phyloP scores from a whole-genome alignment of 2,329 filamentous ascomycete genomes.

The Raffaelea arxii region DNA sequence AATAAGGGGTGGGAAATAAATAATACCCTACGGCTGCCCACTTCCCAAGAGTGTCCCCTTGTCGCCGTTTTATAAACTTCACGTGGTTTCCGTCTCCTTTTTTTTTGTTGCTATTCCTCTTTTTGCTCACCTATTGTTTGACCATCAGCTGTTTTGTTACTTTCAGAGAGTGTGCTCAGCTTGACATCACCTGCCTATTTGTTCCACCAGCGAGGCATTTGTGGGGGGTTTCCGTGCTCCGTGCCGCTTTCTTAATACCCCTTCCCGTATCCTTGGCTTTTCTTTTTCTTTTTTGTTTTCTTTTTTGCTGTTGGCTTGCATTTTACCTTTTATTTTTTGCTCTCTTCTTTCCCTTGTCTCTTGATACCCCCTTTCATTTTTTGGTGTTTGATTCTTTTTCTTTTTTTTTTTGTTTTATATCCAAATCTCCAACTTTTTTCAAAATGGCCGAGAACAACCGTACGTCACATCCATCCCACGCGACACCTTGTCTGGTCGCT shows the following conservation, averaged over 20 bases:
- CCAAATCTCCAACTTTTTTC: neutral
- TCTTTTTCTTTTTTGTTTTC: neutral
- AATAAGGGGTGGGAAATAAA: slow-evolving; percentile 4
- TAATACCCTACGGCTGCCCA: neutral
- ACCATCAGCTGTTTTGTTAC: neutral
- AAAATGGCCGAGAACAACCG: neutral
- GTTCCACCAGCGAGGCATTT: neutral
- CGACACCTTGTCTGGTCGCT: too few relatives aligned
- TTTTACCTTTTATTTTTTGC: neutral
- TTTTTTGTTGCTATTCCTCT: too few relatives aligned
- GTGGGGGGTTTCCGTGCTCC: neutral
- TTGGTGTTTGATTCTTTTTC: neutral
- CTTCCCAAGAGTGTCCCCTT: neutral
- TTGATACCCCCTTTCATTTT: neutral
- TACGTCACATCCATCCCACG: too few relatives aligned
- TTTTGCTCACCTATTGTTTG: neutral
- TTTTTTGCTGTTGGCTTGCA: neutral
- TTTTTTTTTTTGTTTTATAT: slow-evolving; percentile 2
- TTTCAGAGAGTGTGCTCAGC: neutral
- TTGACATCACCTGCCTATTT: neutral
- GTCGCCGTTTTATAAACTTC: neutral
- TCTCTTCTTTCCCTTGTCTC: neutral
- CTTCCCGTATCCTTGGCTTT: neutral
- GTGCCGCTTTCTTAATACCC: neutral
- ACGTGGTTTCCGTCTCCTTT: neutral